Evolutionary conservation across 495 filamentous ascomycete genomes (phyloP).

Genomic region (Penicillium dipodomyicola): DNA sequence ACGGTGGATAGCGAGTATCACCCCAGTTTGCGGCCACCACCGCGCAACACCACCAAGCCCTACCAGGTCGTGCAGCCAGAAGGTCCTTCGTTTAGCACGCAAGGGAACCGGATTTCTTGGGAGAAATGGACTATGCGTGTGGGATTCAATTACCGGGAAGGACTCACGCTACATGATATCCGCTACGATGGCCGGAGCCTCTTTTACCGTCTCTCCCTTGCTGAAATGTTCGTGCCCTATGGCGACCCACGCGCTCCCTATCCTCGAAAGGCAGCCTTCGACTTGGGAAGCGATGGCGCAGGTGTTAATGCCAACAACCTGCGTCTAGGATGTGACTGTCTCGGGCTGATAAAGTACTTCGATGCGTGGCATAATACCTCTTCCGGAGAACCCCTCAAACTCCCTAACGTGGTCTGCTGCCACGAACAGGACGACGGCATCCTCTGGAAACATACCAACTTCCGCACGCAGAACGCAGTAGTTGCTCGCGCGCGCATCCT

Average conservation of each 20-base stretch:
- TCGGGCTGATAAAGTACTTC: constrained; percentile 64
- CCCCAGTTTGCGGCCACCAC: constrained; percentile 46
- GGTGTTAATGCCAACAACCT: constrained; percentile 68
- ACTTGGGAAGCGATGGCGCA: constrained; percentile 65
- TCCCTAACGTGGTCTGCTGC: constrained; percentile 59
- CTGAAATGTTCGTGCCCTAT: constrained; percentile 74
- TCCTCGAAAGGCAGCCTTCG: constrained; percentile 66
- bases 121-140: constrained; percentile 67
- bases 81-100: constrained; percentile 58
- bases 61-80: constrained; percentile 74
- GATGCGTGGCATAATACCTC: constrained; percentile 53
- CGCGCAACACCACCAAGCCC: constrained; percentile 66
- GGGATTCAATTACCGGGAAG: constrained; percentile 64
- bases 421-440: constrained; percentile 69
- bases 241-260: constrained; percentile 62
- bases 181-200: constrained; percentile 63
- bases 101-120: constrained; percentile 51
- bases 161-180: constrained; percentile 61
- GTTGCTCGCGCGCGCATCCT: constrained; percentile 56
- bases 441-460: constrained; percentile 69
- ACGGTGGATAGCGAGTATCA: constrained; percentile 60
- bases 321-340: constrained; percentile 56
- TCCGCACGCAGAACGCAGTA: constrained; percentile 56
- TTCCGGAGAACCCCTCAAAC: constrained; percentile 48
- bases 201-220: constrained; percentile 67